These are phyloP conservation scores for Fusarium sp. DNA, from an alignment of 2,329 filamentous ascomycete species.

Conservation along the genomic window DNA sequence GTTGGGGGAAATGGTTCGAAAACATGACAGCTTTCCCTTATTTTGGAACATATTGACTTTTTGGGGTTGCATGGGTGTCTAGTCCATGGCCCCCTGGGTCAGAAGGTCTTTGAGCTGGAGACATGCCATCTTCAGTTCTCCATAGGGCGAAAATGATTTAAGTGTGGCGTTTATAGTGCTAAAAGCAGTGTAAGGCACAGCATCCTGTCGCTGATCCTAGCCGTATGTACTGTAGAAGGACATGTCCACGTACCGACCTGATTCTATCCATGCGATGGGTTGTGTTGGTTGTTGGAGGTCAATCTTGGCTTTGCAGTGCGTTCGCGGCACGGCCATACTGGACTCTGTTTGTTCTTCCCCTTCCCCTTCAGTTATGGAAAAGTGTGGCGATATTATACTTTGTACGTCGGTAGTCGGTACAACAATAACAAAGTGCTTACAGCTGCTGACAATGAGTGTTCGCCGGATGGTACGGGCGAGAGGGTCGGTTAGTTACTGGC, in stretches of 20 bases:
- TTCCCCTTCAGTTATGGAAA: neutral
- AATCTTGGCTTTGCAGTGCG: conserved; percentile 2
- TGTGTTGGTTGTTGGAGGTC: neutral
- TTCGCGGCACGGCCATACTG: neutral
- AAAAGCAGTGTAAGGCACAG: neutral
- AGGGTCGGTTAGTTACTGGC: neutral
- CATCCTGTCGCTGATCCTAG: neutral
- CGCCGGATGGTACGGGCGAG: neutral
- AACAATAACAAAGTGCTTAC: conserved; percentile 33
- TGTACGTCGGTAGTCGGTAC: neutral
- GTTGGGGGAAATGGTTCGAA: neutral
- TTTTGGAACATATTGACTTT: conserved; percentile 6
- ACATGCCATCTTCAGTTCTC: neutral
- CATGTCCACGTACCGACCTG: neutral
- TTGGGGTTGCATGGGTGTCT: neutral
- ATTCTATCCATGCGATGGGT: neutral
- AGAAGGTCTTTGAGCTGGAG: neutral
- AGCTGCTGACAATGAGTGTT: conserved; percentile 4
- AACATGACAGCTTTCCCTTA: neutral
- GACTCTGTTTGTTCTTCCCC: neutral
- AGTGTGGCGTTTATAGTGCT: conserved; percentile 35
- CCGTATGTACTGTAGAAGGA: neutral
- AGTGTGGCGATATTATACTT: neutral
- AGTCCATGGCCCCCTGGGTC: neutral
- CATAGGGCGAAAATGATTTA: conserved; percentile 20